Conservation (phyloP, 768 basidiomycete species). For the Botryobasidium botryosum region DNA sequence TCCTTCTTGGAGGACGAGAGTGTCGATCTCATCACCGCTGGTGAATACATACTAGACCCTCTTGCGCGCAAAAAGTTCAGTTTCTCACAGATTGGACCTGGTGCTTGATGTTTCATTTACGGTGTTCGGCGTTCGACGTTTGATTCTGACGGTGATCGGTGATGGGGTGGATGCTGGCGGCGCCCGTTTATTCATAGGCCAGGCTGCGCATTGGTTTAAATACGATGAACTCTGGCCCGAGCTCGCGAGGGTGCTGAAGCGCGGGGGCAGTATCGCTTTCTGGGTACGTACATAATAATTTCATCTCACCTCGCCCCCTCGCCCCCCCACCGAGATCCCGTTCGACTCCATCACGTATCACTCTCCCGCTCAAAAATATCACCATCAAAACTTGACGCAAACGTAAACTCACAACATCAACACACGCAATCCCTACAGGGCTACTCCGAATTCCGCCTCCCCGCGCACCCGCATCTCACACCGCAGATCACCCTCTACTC, state of each 20-base stretch:
- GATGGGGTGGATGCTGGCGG: no score
- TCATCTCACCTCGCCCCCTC: not conserved
- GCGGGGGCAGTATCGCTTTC: conserved; percentile 20
- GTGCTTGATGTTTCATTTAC: no score
- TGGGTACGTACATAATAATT: conserved; percentile 11
- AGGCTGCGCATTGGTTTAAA: conserved; percentile 22
- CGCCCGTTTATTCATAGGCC: conserved; percentile 11
- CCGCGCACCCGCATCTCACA: conserved; percentile 38
- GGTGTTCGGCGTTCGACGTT: no score
- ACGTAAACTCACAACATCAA: no score
- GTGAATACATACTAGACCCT: conserved; percentile 18
- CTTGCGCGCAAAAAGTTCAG: no score
- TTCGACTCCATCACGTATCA: no score
- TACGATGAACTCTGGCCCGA: conserved; percentile 16
- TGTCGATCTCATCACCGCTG: conserved; percentile 19
- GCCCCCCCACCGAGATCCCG: not conserved
- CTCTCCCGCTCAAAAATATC: no score
- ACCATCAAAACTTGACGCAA: no score
- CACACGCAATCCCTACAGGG: conserved; percentile 14
- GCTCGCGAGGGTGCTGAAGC: conserved; percentile 14
- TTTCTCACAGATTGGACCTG: no score
- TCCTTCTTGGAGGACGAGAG: conserved; percentile 25
- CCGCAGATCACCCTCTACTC: conserved; percentile 44
- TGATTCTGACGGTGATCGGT: no score
- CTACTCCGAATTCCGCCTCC: conserved; percentile 58